These are phyloP conservation scores for Wickerhamomyces hampshirensis DNA, from an alignment of 805 yeast genomes.

Conservation along the genomic window DNA sequence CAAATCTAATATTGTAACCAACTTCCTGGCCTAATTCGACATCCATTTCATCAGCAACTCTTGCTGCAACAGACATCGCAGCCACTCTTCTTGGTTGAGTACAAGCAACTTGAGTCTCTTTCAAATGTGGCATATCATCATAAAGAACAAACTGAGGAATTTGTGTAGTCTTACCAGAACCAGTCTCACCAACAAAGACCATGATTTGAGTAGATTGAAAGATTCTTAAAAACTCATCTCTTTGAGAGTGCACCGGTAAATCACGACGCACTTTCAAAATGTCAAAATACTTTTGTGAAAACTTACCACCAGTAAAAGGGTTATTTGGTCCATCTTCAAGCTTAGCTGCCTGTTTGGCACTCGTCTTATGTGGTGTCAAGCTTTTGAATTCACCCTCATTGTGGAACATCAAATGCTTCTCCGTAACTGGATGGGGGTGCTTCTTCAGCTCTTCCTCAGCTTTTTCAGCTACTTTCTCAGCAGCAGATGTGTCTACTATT, in stretches of 20 bases:
- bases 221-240: slow-evolving; percentile 79
- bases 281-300: slow-evolving; percentile 64
- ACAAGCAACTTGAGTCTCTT: slow-evolving; percentile 86
- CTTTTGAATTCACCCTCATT: slow-evolving; percentile 62
- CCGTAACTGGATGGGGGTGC: slow-evolving; percentile 42
- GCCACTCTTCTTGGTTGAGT: slow-evolving; percentile 98
- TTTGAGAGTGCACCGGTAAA: slow-evolving; percentile 90
- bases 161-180: slow-evolving; percentile 98
- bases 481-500: slow-evolving; percentile 45
- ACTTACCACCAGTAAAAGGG: slow-evolving; percentile 72
- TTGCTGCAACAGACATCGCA: slow-evolving; percentile 96
- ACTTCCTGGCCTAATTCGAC: slow-evolving; percentile 90
- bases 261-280: slow-evolving; percentile 78
- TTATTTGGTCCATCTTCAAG: slow-evolving; percentile 58
- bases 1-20: slow-evolving; percentile 93
- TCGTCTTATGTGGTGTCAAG: slow-evolving; percentile 56
- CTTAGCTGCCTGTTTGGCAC: slow-evolving; percentile 54
- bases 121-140: slow-evolving; percentile 88
- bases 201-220: slow-evolving; percentile 88
- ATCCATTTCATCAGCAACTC: slow-evolving; percentile 98
- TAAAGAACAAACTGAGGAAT: slow-evolving; percentile 90
- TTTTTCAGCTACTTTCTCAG: slow-evolving; percentile 62
- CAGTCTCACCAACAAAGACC: slow-evolving; percentile 99
- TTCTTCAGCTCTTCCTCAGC: slow-evolving; percentile 50
- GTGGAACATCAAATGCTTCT: slow-evolving; percentile 42